Evolutionary conservation across 2,329 filamentous ascomycete species (phyloP), one percentile per base, ranked within the genome.

Genomic region (Chaetomium sp.): DNA sequence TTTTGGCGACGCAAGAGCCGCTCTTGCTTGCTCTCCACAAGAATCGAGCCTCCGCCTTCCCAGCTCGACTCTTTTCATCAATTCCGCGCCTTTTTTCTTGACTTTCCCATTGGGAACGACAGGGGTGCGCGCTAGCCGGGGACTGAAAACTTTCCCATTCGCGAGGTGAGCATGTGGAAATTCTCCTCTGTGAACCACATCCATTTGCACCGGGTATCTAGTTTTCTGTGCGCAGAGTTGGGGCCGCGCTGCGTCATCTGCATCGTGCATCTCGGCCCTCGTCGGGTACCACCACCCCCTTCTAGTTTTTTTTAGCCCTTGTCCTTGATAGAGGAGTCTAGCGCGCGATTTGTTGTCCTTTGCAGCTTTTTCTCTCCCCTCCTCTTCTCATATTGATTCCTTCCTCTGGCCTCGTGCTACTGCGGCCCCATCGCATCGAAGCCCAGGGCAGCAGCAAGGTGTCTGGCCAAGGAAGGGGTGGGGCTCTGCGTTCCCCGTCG

Each of bases 81-180:
- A 38, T 38, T 45, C 32, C 45, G 49, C 49, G 36, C 49, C 56
- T 41, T 9, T 46, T 37, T 44, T 51, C 41, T 47, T 45, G 36
- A 27, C 19, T 27, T 27, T 27, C 19, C 19, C 19, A 27, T 27
- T 27, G 19, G 19, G 19, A 27, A 38, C 41, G 44, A 53, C 56
- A 55, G 49, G 49, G 56, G 53, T 53, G 37, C 27, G 36, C 11
- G 49, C 38, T 55, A 47, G 19, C 44, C 49, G 36, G 52, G 45
- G 44, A 49, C 11, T 10, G 37, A 49, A 54, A 49, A 49, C 44
- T 46, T 40, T 44, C 53, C 40, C 14, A 40, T 57, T 54, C 40
- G 49, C 44, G 51, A 61, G 59, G 59, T 61, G 57, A 61, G 59
- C 59, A 49, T 55, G 55, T 54, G 57, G 55, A 54, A 27, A 49